Percentiles rank a stretch among this genome's conserved stretches.
These are phyloP conservation scores for Hyaloperonospora brassicae DNA, from an alignment of 352 stramenopile species.

Conservation along the genomic window DNA sequence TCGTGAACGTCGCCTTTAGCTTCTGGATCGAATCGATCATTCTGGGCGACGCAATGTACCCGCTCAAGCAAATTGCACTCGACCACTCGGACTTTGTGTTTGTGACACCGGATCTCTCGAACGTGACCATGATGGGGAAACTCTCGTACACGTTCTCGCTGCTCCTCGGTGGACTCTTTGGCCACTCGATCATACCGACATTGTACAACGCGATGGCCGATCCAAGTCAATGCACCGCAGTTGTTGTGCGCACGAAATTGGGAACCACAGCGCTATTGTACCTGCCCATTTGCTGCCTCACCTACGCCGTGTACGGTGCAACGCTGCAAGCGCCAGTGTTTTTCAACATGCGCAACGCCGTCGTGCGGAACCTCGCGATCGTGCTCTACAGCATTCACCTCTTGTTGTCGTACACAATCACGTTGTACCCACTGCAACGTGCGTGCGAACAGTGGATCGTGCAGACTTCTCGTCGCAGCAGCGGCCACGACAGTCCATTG, in stretches of 20 bases:
- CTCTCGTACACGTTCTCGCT: conserved; percentile 70
- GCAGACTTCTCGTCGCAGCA: conserved; percentile 14
- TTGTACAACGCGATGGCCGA: conserved; percentile 69
- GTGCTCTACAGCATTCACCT: conserved; percentile 72
- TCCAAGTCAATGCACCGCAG: conserved; percentile 39
- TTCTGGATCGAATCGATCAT: conserved; percentile 80
- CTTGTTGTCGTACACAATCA: conserved; percentile 61
- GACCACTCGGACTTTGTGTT: conserved; percentile 57
- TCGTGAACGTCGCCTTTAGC: conserved; percentile 64
- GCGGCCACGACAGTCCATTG: conserved; percentile 12
- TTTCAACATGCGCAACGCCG: conserved; percentile 75
- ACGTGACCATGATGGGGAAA: conserved; percentile 43
- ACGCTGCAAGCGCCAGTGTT: conserved; percentile 69
- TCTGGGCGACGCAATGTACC: conserved; percentile 77
- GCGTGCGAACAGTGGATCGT: conserved; percentile 54
- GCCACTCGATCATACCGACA: conserved; percentile 64
- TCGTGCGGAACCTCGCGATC: conserved; percentile 64
- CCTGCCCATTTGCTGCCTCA: conserved; percentile 66
- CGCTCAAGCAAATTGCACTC: conserved; percentile 64
- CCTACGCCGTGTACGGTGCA: conserved; percentile 68
- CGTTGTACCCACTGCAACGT: conserved; percentile 58
- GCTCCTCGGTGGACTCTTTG: conserved; percentile 55
- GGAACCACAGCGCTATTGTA: conserved; percentile 50
- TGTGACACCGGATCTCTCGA: conserved; percentile 50
- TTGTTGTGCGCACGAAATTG: conserved; percentile 45